These are phyloP conservation scores for Scenedesmus sp. DNA, from an alignment of 163 green algal species.

Conservation along the genomic window DNA sequence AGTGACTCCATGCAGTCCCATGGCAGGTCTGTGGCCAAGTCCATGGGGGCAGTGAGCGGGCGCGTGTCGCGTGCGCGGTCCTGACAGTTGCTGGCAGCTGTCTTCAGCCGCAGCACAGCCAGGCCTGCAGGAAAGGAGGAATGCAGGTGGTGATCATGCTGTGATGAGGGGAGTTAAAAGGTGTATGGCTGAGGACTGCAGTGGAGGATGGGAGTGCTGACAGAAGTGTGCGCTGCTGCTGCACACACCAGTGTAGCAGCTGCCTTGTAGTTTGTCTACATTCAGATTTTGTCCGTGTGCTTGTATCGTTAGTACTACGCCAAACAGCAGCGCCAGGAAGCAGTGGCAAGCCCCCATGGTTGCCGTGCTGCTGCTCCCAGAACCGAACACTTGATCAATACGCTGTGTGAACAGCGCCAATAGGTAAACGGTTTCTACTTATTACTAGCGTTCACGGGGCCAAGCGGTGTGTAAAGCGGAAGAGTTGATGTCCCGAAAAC, in stretches of 20 bases:
- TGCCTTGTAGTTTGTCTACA: not conserved
- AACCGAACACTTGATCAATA: not conserved
- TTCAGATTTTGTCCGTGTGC: not conserved
- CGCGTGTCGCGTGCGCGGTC: not conserved
- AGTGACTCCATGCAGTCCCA: slow-evolving; percentile 36
- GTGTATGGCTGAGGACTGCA: not conserved
- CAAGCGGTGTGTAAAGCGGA: no score
- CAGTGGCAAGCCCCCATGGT: not conserved
- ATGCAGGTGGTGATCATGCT: not conserved
- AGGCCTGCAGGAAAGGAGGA: not conserved
- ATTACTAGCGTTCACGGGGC: not conserved
- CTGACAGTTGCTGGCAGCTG: not conserved
- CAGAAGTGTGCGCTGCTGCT: not conserved
- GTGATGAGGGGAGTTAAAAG: no score
- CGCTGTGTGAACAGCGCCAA: not conserved
- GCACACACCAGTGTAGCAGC: slow-evolving; percentile 9
- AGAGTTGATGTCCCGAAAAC: not conserved
- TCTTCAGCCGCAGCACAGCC: not conserved
- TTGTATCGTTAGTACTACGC: not conserved
- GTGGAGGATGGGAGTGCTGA: not conserved
- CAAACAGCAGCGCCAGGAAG: not conserved
- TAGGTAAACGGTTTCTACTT: not conserved
- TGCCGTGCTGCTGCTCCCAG: not conserved
- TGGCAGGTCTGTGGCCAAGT: slow-evolving; percentile 11
- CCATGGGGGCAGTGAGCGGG: slow-evolving; percentile 3